These are phyloP conservation scores for Chamaecrista fasciculata DNA, from an alignment of 306 rosid genomes.

Conservation along the genomic window DNA sequence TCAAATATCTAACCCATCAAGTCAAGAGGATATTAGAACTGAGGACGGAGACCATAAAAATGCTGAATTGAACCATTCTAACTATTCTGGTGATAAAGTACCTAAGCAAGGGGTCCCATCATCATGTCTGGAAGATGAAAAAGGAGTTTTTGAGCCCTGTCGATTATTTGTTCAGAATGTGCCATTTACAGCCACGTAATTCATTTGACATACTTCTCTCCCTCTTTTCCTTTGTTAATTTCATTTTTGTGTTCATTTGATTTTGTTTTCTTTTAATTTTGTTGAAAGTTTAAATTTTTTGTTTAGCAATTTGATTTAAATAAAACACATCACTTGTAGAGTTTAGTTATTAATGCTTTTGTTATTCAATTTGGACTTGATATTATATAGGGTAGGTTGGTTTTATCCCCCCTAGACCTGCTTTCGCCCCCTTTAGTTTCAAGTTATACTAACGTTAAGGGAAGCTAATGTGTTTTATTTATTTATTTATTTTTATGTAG, in stretches of 20 bases:
- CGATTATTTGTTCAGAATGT: constrained; percentile 90
- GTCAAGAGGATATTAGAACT: constrained; percentile 21
- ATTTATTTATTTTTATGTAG: background rate
- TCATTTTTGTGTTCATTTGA: constrained; percentile 5
- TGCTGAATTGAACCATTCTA: constrained; percentile 19
- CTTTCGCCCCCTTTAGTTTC: background rate
- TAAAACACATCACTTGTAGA: background rate
- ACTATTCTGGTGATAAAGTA: constrained; percentile 23
- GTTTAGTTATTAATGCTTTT: background rate
- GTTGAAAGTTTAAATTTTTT: constrained; percentile 12
- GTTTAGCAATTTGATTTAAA: constrained; percentile 17
- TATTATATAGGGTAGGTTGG: background rate
- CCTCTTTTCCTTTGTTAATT: constrained; percentile 1
- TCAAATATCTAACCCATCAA: constrained; percentile 29
- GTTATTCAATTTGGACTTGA: constrained; percentile 15
- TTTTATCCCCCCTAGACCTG: background rate
- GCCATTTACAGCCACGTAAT: constrained; percentile 73
- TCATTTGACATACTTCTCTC: background rate
- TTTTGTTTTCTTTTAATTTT: constrained; percentile 10
- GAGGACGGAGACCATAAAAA: constrained; percentile 30
- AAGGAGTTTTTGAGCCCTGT: constrained; percentile 50
- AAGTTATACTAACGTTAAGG: background rate
- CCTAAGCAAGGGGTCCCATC: constrained; percentile 23
- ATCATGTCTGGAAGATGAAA: constrained; percentile 43
- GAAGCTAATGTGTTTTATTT: background rate